Base-by-base conservation (phyloP, 2,329 filamentous ascomycete species). In the Aspergillus quadrilineatus region DNA sequence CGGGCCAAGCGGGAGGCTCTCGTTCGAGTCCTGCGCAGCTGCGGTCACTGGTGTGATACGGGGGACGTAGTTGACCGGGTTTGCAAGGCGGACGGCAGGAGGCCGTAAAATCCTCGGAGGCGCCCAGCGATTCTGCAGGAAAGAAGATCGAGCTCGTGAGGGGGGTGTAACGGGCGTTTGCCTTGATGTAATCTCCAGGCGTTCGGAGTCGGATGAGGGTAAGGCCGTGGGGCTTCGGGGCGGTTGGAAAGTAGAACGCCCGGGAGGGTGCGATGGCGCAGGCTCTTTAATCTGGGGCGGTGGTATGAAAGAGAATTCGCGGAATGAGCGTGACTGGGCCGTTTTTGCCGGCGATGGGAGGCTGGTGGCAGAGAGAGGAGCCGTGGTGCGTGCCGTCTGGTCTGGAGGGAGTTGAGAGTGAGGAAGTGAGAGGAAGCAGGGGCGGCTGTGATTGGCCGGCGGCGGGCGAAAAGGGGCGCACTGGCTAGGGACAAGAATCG, bases 1-100 rank as follows among this genome's bases (percentile, higher is more conserved):
- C 57, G 67, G 58, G 43, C 67, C 67, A 50, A 71, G 62, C 10
- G 67, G 67, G 42, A 70, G 69, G 61, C 66, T 70, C 57, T 74
- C 72, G 66, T 70, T 65, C 6, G 68, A 72, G 54, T 45, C 58
- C 51, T 64, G 59, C n/a, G 55, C 63, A 37, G 70, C 64, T 47
- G 80, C 63, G 17, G 74, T 74, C 37, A 81, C 70, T 55, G 79
- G 79, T 47, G 80, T 80, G 32, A 75, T 73, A 57, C 82, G 80
- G 41, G 82, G 84, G 47, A 84, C 81, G 72, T 82, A 79, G 67
- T 86, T 86, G 65, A 84, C 77, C 37, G 84, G 84, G 68, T 85
- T 85, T 74, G 83, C 84, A 59, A 86, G 78, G 56, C 82, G 77
- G 53, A 81, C 79, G 34, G 80, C 75, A 53, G 78, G 75, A 32